A percentile compares a stretch with the other conserved stretches of the same genome.
These are phyloP conservation scores for Leccinum disarticulatum DNA, from an alignment of 768 basidiomycete species.

Conservation along the genomic window DNA sequence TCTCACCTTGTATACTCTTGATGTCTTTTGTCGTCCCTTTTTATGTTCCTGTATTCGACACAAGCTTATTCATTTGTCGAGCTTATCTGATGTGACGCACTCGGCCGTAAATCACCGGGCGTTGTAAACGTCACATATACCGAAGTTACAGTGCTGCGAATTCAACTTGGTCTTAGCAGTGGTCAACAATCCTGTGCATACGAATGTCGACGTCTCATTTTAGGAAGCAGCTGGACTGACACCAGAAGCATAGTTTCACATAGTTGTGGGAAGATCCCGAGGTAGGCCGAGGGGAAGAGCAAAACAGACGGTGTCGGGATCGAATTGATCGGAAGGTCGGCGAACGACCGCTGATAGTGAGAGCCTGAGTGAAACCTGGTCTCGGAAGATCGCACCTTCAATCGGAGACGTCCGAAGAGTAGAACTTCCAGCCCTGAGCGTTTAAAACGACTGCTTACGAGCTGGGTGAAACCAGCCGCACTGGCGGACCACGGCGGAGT, in stretches of 20 bases:
- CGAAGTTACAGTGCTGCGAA: background rate
- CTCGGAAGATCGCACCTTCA: background rate
- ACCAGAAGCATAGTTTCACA: background rate
- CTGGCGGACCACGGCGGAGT: background rate
- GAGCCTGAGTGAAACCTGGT: constrained; percentile 13
- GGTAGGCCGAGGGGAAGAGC: background rate
- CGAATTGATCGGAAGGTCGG: constrained; percentile 7
- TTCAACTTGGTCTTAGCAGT: background rate
- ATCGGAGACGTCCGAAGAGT: background rate
- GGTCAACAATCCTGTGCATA: background rate
- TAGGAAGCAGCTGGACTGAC: background rate
- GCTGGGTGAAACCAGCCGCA: constrained; percentile 15
- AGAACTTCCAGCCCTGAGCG: background rate
- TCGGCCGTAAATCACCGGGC: background rate
- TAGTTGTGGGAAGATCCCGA: background rate
- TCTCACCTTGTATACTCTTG: constrained; percentile 18
- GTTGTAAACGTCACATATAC: background rate
- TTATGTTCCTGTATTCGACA: constrained; percentile 8
- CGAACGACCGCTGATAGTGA: constrained; percentile 11
- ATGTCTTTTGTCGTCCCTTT: constrained; percentile 9
- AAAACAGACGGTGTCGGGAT: background rate
- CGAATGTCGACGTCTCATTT: background rate
- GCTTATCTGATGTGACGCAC: background rate
- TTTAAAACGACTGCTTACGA: background rate
- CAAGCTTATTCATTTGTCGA: background rate